These are phyloP conservation scores for Botrytis fragariae DNA, from an alignment of 2,329 filamentous ascomycete species.

Conservation along the genomic window DNA sequence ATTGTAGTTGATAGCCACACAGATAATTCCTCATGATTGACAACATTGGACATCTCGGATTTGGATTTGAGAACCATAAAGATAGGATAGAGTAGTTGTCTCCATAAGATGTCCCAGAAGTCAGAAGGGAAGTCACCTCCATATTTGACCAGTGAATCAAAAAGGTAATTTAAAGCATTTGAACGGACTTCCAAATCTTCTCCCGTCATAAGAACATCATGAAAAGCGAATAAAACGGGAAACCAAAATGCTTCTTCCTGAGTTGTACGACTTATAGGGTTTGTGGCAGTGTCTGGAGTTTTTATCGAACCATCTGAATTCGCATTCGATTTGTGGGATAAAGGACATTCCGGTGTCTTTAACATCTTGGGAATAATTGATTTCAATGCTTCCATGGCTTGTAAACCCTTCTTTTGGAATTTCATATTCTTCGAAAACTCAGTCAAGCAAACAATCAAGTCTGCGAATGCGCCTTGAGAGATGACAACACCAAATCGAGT, in stretches of 20 bases:
- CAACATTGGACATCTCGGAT: constrained; percentile 91
- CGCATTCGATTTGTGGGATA: constrained; percentile 62
- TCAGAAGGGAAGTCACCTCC: constrained; percentile 88
- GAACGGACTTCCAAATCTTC: constrained; percentile 96
- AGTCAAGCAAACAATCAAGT: constrained; percentile 92
- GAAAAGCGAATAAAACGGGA: constrained; percentile 94
- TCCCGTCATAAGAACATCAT: constrained; percentile 98
- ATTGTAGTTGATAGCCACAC: constrained; percentile 99
- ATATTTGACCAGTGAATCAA: constrained; percentile 86
- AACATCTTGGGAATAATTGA: constrained; percentile 94
- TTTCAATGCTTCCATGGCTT: constrained; percentile 92
- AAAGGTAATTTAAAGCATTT: constrained; percentile 90
- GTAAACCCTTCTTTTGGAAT: constrained; percentile 97
- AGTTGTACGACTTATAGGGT: constrained; percentile 73
- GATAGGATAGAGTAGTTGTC: constrained; percentile 94
- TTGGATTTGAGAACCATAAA: constrained; percentile 97
- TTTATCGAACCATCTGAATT: constrained; percentile 40
- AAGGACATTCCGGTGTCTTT: constrained; percentile 88
- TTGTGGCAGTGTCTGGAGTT: constrained; percentile 44
- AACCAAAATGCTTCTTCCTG: constrained; percentile 99
- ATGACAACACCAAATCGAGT: constrained; percentile 95
- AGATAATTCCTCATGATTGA: constrained; percentile 94
- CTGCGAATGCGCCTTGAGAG: constrained; percentile 92
- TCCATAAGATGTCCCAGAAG: constrained; percentile 98
- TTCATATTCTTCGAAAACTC: constrained; percentile 98